Evolutionary conservation across 2,329 filamentous ascomycete species (phyloP), one percentile per base, ranked within the genome.

Genomic region (Penicillium sp.): DNA sequence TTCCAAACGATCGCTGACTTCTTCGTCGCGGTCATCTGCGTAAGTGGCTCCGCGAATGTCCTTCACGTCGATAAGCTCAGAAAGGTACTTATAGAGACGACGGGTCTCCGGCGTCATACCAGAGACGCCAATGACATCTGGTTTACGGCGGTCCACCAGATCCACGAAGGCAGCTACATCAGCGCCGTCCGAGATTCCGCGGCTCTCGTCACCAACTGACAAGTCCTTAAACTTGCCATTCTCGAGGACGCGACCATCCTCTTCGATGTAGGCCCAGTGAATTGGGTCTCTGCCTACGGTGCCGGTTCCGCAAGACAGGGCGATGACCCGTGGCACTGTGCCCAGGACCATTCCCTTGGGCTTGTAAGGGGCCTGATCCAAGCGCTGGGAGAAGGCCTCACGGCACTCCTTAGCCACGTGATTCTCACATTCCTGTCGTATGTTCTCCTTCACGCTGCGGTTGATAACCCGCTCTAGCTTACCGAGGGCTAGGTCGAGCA

Each of bases 281-380:
- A 95, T 83, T 2, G 90, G 88, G 59, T 96, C 92, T 46, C 75
- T 72, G 35, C 81, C 81, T 38, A 90, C 84, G 61, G 88, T 84
- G 13, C 89, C 90, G 70, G 86, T 86, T 48, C 94, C 94, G 62
- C 92, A 95, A 3, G 92, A 92, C 20, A 99, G 74, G 4, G 92
- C 84, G 43, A 99, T 81, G 5, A 96, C 90, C 28, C 92, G 87
- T 41, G 94, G 92, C 6, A 87, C 82, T 0, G 92, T 96, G 24
- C 94, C 94, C 35, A 95, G 79, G 18, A 91, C 82, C 83, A 96
- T 90, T 9, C 91, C 92, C 72, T 92, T 92, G 5, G 94, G 92
- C 72, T 96, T 96, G 75, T 92, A 95, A 0, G 94, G 94, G 8
- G 94, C 92, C 73, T 99, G 94, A 65, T 99, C 94, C 22, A 99